A percentile compares a stretch with the other conserved stretches of the same genome.
Evolutionary conservation across 441 rosid genomes (phyloP).

Genomic region (Kokia cookei): DNA sequence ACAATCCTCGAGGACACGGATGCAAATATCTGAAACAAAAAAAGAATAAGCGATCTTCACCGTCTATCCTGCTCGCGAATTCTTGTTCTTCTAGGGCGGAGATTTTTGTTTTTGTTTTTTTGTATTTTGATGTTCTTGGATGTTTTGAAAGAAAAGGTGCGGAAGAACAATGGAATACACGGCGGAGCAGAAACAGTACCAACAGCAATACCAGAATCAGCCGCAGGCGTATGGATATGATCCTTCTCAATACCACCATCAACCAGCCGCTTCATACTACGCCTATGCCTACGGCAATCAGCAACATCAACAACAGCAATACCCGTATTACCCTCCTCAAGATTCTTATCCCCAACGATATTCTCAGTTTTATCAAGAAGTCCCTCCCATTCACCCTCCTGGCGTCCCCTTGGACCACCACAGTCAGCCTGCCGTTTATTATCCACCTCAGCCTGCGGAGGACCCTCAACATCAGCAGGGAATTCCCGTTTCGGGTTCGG

Average conservation of each 20-base stretch:
- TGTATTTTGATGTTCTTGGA: not conserved
- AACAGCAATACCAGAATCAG: conserved; percentile 4
- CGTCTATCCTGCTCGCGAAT: not conserved
- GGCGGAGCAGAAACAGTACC: conserved; percentile 10
- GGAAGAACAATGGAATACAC: conserved; percentile 12
- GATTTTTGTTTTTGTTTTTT: not conserved
- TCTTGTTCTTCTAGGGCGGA: not conserved
- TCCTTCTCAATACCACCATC: conserved; percentile 6
- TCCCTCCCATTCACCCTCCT: conserved; percentile 19
- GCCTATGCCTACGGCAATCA: conserved; percentile 6
- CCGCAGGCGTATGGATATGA: not conserved
- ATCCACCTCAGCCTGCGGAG: not conserved
- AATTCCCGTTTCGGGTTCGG: not conserved
- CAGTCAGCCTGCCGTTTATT: not conserved
- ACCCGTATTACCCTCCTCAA: conserved; percentile 2
- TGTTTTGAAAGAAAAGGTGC: not conserved
- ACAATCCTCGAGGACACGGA: not conserved
- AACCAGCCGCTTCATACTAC: conserved; percentile 13
- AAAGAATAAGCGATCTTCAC: not conserved
- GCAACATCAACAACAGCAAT: not conserved
- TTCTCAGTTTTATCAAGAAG: conserved; percentile 4
- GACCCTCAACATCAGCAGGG: conserved; percentile 4
- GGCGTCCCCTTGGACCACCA: conserved; percentile 13
- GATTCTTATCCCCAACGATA: conserved; percentile 12
- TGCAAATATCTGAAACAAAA: not conserved